Evolutionary conservation across 140 eudicot genomes (phyloP), one percentile per base, ranked within the genome.

Genomic region (Cichorium intybus): DNA sequence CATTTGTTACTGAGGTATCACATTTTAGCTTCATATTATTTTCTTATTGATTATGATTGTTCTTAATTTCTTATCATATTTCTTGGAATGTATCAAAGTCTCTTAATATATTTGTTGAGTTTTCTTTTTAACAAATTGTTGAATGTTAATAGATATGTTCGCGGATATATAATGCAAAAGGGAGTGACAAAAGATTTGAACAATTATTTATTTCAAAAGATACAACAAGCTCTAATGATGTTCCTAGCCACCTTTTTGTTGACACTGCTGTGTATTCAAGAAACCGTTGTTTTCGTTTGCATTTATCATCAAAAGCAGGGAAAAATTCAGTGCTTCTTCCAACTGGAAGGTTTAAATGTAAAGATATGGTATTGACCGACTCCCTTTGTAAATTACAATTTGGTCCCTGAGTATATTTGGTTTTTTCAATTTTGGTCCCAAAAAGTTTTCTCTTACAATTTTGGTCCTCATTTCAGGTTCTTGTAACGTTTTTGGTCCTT

Each of bases 191-290:
- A 73, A 83, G 74, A 79, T 83, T 53, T 63, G 81, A 79, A 55
- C 76, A 83, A 11, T 77, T 93, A 64, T 82, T 83, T 70, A 66
- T 93, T 34, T 81, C 86, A 48, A 93, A 93, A 83, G 90, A 81
- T 46, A 77, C 86, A 66, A 77, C 86, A 66, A 75, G 75, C 75
- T 75, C 96, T 55, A 53, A 69, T 56, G 84, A 68, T 71, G 70
- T 43, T 29, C 66, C 79, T 17, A 20, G 72, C 64, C 90, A 93
- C 39, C 86, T 85, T 71, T 88, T 88, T 83, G 86, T 93, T 71
- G 99, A 93, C 73, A 88, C 88, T 29, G 99, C 99, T 67, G 99
- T 93, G 46, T 93, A 85, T 82, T 71, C 97, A 18, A 79, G 99
- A 81, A 93, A 93, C 54, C 97, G 97, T 68, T 84, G 92, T 80